Conservation (phyloP, 805 yeast genomes). For the Candida caryicola region DNA sequence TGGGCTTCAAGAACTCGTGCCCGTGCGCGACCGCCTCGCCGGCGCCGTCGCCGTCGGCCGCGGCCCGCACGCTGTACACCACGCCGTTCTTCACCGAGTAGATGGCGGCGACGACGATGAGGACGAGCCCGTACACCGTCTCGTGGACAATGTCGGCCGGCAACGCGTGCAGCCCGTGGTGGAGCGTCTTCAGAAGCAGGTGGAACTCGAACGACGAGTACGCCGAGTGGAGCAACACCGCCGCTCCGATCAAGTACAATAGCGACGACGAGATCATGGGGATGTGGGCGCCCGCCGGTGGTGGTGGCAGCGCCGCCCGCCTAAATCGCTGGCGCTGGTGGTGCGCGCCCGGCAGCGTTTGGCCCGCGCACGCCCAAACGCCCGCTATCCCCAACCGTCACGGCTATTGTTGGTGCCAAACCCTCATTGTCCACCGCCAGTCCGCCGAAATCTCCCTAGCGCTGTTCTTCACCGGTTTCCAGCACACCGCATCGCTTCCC, state of each 20-base stretch:
- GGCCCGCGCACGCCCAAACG: not conserved
- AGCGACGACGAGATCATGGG: slow-evolving; percentile 5
- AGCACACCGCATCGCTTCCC: too few relatives aligned
- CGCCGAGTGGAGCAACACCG: slow-evolving; percentile 45
- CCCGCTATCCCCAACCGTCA: too few relatives aligned
- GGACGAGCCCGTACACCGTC: slow-evolving; percentile 44
- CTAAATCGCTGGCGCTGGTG: too few relatives aligned
- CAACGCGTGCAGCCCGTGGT: slow-evolving; percentile 16
- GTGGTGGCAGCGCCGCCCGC: not conserved
- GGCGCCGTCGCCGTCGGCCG: slow-evolving; percentile 7
- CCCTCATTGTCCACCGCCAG: too few relatives aligned
- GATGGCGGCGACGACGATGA: slow-evolving; percentile 41
- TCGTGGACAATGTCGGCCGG: slow-evolving; percentile 53
- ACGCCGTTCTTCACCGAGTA: slow-evolving; percentile 22
- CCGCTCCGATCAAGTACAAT: slow-evolving; percentile 11
- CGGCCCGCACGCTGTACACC: slow-evolving; percentile 8
- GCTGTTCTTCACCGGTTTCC: too few relatives aligned
- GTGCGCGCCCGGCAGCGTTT: not conserved
- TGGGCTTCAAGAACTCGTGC: slow-evolving; percentile 42
- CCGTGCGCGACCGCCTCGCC: slow-evolving; percentile 19
- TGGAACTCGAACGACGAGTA: slow-evolving; percentile 55
- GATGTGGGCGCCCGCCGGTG: too few relatives aligned
- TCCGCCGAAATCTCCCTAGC: too few relatives aligned
- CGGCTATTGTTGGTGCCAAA: too few relatives aligned
- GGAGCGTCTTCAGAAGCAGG: slow-evolving; percentile 29